A percentile compares a stretch with the other conserved stretches of the same genome.
Evolutionary conservation across 2,329 filamentous ascomycete genomes (phyloP).

Genomic region (Plenodomus lindquistii): DNA sequence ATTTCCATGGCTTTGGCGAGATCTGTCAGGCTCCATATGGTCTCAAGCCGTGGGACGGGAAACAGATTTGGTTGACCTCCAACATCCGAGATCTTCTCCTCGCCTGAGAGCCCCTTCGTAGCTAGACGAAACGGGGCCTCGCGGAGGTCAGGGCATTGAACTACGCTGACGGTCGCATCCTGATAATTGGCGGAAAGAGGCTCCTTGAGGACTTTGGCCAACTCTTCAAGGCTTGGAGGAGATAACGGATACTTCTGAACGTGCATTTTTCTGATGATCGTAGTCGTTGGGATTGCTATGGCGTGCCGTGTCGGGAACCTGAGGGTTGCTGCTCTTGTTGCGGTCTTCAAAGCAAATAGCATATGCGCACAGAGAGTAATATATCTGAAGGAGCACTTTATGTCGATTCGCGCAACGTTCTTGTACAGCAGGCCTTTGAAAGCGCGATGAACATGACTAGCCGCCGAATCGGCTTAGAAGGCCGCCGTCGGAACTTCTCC

Average conservation of each 20-base stretch:
- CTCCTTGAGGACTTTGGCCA: conserved; percentile 2
- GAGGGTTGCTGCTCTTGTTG: too few relatives aligned
- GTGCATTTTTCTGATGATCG: too few relatives aligned
- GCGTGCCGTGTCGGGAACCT: too few relatives aligned
- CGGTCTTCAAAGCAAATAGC: too few relatives aligned
- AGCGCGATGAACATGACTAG: too few relatives aligned
- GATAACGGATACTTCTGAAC: conserved; percentile 1
- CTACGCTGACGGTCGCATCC: conserved; percentile 25
- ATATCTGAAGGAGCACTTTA: too few relatives aligned
- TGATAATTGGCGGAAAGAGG: conserved; percentile 7
- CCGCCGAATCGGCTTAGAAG: too few relatives aligned
- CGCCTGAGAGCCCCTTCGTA: conserved; percentile 47
- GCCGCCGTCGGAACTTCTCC: too few relatives aligned
- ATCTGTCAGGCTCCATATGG: conserved; percentile 9
- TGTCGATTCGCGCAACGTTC: too few relatives aligned
- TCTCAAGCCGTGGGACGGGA: conserved; percentile 11
- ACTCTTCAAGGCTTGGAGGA: conserved; percentile 7
- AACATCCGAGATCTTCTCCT: conserved; percentile 48
- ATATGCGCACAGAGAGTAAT: too few relatives aligned
- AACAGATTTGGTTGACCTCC: conserved; percentile 46
- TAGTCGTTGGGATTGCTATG: too few relatives aligned
- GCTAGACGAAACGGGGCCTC: conserved; percentile 46
- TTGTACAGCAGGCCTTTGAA: too few relatives aligned
- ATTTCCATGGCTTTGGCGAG: conserved; percentile 18
- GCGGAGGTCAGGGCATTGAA: conserved; percentile 45